Evolutionary conservation across 441 rosid species (phyloP), one percentile per base, ranked within the genome.

Genomic region (Sinapis alba): DNA sequence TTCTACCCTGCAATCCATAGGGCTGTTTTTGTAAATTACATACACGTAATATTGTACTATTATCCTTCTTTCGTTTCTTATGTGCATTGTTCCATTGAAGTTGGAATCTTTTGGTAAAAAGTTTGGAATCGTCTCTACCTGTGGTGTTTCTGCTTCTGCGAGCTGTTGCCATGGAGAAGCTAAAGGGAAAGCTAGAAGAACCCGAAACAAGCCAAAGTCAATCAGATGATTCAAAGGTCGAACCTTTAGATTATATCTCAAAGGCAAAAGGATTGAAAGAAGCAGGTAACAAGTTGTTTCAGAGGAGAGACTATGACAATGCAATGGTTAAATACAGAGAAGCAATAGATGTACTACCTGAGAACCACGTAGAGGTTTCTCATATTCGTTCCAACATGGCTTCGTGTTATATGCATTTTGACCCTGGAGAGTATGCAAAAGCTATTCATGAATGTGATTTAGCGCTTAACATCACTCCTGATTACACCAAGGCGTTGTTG

Each of bases 391-490:
- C 86, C 69, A 77, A 85, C 61, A 84, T 85, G 78, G 94, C 94
- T 41, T 81, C 94, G 0, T 89, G 92, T 75, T 87, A 84, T 76
- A 89, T 87, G 94, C 94, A 89, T 68, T 72, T 78, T 65, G 90
- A 89, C 47, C 81, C 87, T 16, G 75, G 69, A 23, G 92, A 89
- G 80, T 89, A 80, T 81, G 89, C 82, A 0, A 80, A 76, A 54
- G 94, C 92, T 0, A 82, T 89, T 71, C 72, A 76, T 3, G 87
- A 87, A 54, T 87, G 90, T 47, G 85, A 89, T 67, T 78, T 87
- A 65, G 92, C 94, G 5, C 83, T 89, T 11, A 83, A 51, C 70
- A 83, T 87, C 21, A 70, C 87, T 1, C 94, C 92, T 28, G 82
- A 83, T 69, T 83, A 83, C 65, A 79, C 78, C 47, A 87, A 89